Base-by-base conservation (phyloP, 2,329 filamentous ascomycete species). In the Diaporthe amygdali region DNA sequence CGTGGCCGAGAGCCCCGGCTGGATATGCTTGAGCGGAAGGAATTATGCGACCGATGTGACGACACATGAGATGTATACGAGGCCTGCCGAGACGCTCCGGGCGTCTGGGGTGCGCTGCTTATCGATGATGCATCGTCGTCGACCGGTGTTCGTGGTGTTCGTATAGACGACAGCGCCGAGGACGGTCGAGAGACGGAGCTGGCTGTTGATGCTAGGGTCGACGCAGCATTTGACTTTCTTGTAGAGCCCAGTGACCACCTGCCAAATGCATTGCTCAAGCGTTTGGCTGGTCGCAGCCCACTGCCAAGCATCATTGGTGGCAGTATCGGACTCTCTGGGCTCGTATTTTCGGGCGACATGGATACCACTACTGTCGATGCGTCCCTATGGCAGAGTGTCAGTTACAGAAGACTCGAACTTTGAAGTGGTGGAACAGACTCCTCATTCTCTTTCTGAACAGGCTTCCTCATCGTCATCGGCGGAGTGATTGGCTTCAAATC, bases 101-200 rank as follows among this genome's bases (percentile, higher is more conserved):
- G 49, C 9, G 56, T 61, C 14, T 54, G 22, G 14, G 51, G 39
- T 25, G 47, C 56, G 49, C 59, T 70, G 37, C 59, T 67, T 20
- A 37, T 37, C 7, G 59, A 70, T 15, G 61, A 70, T 10, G 51
- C 32, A 1, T 70, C 68, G 17, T 70, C 70, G 6, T 72, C 70
- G n/a, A 12, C 41, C 3, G 12, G 41, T 20, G 25, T 46, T 8
- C 39, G 44, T 5, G 12, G 41, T 20, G 25, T 46, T 8, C 39
- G 44, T 30, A 25, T 22, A 17, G 52, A 61, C 2, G 69, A 68
- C 39, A 49, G n/a, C 25, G 22, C 64, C 8, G 64, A 71, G 10
- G 64, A 68, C 1, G 69, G 69, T 22, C 44, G 64, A n/a, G 64
- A 68, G 7, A 46, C 22, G 14, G 69, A 69, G 55, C 64, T 69